Base-by-base conservation (phyloP, 108 stramenopile genomes). In the Poteriospumella lacustris region DNA sequence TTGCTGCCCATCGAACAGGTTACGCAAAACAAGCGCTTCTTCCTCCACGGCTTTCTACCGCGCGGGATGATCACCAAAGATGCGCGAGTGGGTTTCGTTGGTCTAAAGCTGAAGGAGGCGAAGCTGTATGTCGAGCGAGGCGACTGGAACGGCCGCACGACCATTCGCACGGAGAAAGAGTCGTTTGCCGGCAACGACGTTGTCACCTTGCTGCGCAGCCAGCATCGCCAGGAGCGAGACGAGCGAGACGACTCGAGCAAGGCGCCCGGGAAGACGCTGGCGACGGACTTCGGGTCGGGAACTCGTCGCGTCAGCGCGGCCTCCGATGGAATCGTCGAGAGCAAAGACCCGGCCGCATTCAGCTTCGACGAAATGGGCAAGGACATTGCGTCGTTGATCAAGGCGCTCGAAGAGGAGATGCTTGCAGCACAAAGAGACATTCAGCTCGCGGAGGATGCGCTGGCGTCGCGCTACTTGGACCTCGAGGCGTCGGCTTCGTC, bases 1-100 rank as follows among this genome's bases (percentile, higher is more conserved):
- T n/a, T 73, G 70, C 31, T 73, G 31, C 70, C 70, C 5, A 73
- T 73, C 42, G 70, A 73, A 34, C 3, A 33, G 9, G 29, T 31
- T 5, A 33, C 5, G 5, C 15, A 24, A 3, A 64, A 19, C 9
- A 5, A 5, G 28, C 60, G 60, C 15, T 64, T 12, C 36, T 31
- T 64, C 15, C 36, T 34, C 28, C 31, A 19, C 31, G 31, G 60
- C 36, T 9, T 31, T 19, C 5, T 64, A 9, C 60, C 60, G 5
- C 3, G 15, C 15, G 60, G 60, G 28, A 64, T 64, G 60, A 33
- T 64, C 5, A 64, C 60, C 9, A 9, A 26, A 12, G 36, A 26
- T 31, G 60, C 60, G 5, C 28, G 31, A 64, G 12, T 64, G 5
- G 31, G 31, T 5, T 24, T 12, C 28, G 36, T 64, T 64, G 60